Conservation (phyloP, 2,329 filamentous ascomycete species). For the Elsinoe perseae region DNA sequence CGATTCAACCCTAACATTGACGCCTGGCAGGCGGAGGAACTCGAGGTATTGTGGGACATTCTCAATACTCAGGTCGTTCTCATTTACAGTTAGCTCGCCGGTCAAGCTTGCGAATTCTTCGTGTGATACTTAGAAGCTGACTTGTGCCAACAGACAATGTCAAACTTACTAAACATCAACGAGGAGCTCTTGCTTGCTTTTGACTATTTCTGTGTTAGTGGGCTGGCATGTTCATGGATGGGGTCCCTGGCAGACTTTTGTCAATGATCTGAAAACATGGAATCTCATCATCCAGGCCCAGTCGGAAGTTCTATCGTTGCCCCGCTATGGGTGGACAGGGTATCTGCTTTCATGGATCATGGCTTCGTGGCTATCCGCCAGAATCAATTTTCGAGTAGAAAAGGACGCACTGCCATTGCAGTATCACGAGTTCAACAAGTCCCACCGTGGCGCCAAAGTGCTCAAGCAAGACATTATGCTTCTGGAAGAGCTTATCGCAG, state of each 20-base stretch:
- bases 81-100: too few relatives aligned
- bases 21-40: too few relatives aligned
- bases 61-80: too few relatives aligned
- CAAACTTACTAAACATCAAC: background rate
- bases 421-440: conserved; percentile 2
- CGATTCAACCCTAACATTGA: too few relatives aligned
- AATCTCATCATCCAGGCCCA: background rate
- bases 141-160: too few relatives aligned
- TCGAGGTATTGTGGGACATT: too few relatives aligned
- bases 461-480: background rate
- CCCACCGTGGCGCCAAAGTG: background rate
- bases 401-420: background rate
- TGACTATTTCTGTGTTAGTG: background rate
- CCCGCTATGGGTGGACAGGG: background rate
- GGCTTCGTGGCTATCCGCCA: background rate
- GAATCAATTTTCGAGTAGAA: background rate
- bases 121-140: too few relatives aligned
- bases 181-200: background rate
- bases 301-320: background rate
- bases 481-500: background rate
- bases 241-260: background rate
- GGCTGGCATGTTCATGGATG: background rate
- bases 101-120: too few relatives aligned
- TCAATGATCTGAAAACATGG: background rate
- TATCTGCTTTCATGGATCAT: background rate